Base-by-base conservation (phyloP, 2,329 filamentous ascomycete species). In the Fonsecaea pedrosoi region DNA sequence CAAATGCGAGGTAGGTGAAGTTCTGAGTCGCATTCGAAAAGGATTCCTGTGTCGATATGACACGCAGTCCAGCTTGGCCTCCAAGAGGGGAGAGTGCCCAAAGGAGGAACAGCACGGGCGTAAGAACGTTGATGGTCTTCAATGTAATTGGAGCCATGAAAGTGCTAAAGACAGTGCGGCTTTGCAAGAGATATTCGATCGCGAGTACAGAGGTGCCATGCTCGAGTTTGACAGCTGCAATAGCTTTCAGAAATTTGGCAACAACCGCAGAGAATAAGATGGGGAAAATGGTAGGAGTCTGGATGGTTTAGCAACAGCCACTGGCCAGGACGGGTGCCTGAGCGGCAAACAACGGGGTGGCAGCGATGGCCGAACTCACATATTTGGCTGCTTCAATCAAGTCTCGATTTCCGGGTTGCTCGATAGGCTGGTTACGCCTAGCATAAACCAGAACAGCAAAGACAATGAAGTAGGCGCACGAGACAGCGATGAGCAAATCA, bases 241-340 rank as follows among this genome's bases (percentile, higher is more conserved):
- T 37, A 5, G 60, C 50, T 34, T 35, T 63, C 2, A 63, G 15
- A 42, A 63, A 66, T 30, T 60, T 60, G 30, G 40, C 59, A 18
- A 54, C 58, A 6, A 66, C 54, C 6, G 58, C 64, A 32, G 59
- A 53, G 21, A 66, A 66, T 21, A 62, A 25, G 60, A 66, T 66
- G n/a, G 64, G 64, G 34, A 62, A 66, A 32, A 66, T 57, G 12
- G 64, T 66, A 4, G 64, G 64, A 32, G 38, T 54, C 60, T 63
- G 25, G n/a, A 7, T 34, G 9, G 34, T 12, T 63, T 57, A 57
- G 60, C 15, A 34, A 30, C 6, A 45, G 12, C 8, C 34, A 42
- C 18, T 6, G 7, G 21, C n/a, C 5, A 2, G 25, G 12, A 59
- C n/a, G 13, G 34, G 18, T 13, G 6, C 2, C 32, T 25, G 32